phyloP scores from a whole-genome alignment of 2,329 filamentous ascomycete genomes.

The Diplodia corticola region DNA sequence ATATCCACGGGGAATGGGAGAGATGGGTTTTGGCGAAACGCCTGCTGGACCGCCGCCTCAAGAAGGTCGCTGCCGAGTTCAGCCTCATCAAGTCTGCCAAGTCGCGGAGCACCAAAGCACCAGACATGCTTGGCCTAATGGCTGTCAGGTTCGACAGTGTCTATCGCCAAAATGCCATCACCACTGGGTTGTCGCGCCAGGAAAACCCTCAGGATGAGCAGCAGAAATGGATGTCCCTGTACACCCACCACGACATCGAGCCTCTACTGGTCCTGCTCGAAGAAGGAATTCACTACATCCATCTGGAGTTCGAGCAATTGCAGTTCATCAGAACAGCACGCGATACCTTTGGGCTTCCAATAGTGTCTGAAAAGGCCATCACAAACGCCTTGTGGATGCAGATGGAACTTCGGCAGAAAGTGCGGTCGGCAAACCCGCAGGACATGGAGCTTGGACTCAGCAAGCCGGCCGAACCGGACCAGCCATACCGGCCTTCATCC shows the following conservation, averaged over 20 bases:
- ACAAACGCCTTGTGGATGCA: conserved; percentile 59
- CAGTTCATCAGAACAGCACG: conserved; percentile 54
- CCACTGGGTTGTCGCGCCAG: conserved; percentile 32
- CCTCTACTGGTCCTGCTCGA: conserved; percentile 58
- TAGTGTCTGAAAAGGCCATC: conserved; percentile 57
- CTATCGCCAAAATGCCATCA: conserved; percentile 49
- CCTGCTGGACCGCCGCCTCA: conserved; percentile 54
- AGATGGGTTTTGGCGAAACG: conserved; percentile 58
- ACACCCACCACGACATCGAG: conserved; percentile 56
- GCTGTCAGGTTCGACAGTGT: conserved; percentile 55
- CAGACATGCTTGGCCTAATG: conserved; percentile 50
- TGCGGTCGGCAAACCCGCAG: conserved; percentile 53
- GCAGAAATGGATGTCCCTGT: conserved; percentile 52
- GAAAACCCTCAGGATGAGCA: conserved; percentile 43
- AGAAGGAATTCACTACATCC: conserved; percentile 61
- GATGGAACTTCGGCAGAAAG: conserved; percentile 56
- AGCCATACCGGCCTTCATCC: neutral
- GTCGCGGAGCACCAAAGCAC: conserved; percentile 47
- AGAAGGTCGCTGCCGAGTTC: conserved; percentile 48
- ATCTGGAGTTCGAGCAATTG: conserved; percentile 60
- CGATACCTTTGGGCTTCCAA: conserved; percentile 55
- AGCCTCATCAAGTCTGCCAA: conserved; percentile 50
- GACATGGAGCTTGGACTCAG: conserved; percentile 57
- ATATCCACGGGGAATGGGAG: conserved; percentile 59
- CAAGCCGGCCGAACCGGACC: conserved; percentile 37